These are phyloP conservation scores for Carex myosuroides DNA, from an alignment of 176 grass and related monocot genomes.

Conservation along the genomic window DNA sequence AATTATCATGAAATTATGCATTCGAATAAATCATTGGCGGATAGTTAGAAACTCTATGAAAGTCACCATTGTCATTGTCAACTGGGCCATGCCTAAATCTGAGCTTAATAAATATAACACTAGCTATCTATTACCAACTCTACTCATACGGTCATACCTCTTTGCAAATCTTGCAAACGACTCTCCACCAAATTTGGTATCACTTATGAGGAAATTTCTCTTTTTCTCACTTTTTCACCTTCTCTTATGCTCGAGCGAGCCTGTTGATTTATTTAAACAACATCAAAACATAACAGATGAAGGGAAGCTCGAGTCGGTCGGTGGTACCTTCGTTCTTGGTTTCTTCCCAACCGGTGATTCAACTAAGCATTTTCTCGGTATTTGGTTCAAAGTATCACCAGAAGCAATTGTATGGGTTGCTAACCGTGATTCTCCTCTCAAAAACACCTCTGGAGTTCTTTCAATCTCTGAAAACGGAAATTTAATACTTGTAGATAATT, in stretches of 20 bases:
- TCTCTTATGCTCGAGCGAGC: neutral
- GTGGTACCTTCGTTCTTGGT: conserved; percentile 31
- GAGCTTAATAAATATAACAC: neutral
- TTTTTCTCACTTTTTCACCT: neutral
- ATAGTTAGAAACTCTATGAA: neutral
- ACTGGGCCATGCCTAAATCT: neutral
- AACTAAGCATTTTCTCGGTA: conserved; percentile 22
- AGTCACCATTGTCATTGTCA: conserved; percentile 1
- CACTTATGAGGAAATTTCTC: neutral
- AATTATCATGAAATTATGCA: no score
- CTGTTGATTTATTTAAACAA: neutral
- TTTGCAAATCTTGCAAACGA: neutral
- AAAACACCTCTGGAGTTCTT: conserved; percentile 16
- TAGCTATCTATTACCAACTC: neutral
- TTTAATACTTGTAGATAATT: conserved; percentile 11
- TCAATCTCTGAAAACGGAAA: conserved; percentile 18
- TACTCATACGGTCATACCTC: neutral
- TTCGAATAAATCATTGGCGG: no score
- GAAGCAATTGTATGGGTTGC: conserved; percentile 40
- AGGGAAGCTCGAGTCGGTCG: conserved; percentile 22
- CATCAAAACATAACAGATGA: conserved; percentile 27
- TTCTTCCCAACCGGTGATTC: conserved; percentile 16
- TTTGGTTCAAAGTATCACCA: conserved; percentile 31
- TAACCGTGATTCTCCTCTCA: conserved; percentile 30
- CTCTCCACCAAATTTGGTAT: neutral